Base-by-base conservation (phyloP, 2,329 filamentous ascomycete species). In the Neoascochyta sp. region DNA sequence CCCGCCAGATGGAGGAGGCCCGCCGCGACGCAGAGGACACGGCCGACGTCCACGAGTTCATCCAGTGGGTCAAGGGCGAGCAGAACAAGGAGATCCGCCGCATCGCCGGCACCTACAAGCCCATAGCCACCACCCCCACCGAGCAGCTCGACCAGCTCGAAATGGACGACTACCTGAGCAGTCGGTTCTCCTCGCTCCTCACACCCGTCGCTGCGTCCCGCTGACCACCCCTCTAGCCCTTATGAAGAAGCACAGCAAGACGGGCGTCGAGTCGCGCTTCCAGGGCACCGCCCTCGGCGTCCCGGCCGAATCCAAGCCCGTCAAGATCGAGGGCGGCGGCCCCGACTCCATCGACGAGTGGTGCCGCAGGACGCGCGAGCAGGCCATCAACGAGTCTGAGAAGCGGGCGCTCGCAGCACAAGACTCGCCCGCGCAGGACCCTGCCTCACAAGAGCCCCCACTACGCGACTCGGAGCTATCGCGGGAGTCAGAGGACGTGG, bases 211-310 rank as follows among this genome's bases (percentile, higher is more conserved):
- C n/a, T 6, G 9, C 15, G 29, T 52, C 30, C 55, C 26, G 19
- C 39, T 52, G 32, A 50, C 39, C 15, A 16, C 15, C 11, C 19
- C 15, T 27, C 10, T 44, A 85, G 83, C 80, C 4, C 68, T 96
- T 22, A 95, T 94, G 64, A 92, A 89, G 66, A 95, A 93, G 57
- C 86, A 94, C 62, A 88, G 82, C 66, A 93, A 92, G 50, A 85
- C 83, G 1, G 86, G 84, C 41, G 87, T 93, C 52, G 88, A 94
- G 54, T 81, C 82, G 7, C 82, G 90, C 52, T 94, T 87, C 60
- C 78, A 83, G 46, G 87, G 86, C 16, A 95, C 90, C 0, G 75
- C 92, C 0, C 70, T 96, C 8, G 90, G 90, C 4, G 81, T 81
- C 44, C 70, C 74, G 24, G 75, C 74, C 27, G 86, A 94, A 45